Evolutionary conservation across 2,329 filamentous ascomycete genomes (phyloP).

Genomic region (Pseudocercospora fijiensis): DNA sequence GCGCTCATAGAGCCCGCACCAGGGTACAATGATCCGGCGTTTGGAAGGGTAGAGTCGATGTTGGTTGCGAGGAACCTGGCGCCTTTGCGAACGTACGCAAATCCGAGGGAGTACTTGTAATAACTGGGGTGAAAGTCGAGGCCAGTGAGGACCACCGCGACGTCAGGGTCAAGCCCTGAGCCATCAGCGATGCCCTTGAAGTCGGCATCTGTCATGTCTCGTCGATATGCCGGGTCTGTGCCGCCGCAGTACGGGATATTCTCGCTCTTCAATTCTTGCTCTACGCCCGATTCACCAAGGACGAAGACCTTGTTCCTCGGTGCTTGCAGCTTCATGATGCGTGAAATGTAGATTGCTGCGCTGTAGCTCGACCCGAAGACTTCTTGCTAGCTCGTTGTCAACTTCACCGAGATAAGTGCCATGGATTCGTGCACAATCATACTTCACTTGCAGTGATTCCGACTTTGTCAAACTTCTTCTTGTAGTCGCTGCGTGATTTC

Average conservation of each 20-base stretch:
- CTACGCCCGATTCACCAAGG: slow-evolving; percentile 85
- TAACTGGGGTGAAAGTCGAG: slow-evolving; percentile 96
- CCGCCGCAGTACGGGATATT: slow-evolving; percentile 79
- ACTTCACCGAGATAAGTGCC: background rate
- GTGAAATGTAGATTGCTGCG: slow-evolving; percentile 89
- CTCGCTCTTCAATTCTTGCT: slow-evolving; percentile 80
- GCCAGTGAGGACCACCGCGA: slow-evolving; percentile 84
- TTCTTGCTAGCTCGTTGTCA: slow-evolving; percentile 64
- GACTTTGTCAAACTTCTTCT: slow-evolving; percentile 80
- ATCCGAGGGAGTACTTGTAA: slow-evolving; percentile 79
- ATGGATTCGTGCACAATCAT: slow-evolving; percentile 17
- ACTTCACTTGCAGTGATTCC: slow-evolving; percentile 73
- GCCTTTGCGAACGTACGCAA: slow-evolving; percentile 79
- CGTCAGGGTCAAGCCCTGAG: slow-evolving; percentile 79
- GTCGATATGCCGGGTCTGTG: slow-evolving; percentile 73
- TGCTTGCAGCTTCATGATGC: slow-evolving; percentile 76
- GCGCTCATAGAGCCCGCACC: slow-evolving; percentile 82
- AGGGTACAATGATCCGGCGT: slow-evolving; percentile 78
- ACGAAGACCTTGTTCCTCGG: slow-evolving; percentile 93
- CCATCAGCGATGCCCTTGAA: slow-evolving; percentile 70
- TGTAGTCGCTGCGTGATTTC: slow-evolving; percentile 89
- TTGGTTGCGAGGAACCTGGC: slow-evolving; percentile 92
- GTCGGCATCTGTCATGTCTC: slow-evolving; percentile 78
- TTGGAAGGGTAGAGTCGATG: slow-evolving; percentile 83
- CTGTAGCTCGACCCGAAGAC: slow-evolving; percentile 96